Conservation (phyloP, 345 rosid species). For the Syzygium oleosum region DNA sequence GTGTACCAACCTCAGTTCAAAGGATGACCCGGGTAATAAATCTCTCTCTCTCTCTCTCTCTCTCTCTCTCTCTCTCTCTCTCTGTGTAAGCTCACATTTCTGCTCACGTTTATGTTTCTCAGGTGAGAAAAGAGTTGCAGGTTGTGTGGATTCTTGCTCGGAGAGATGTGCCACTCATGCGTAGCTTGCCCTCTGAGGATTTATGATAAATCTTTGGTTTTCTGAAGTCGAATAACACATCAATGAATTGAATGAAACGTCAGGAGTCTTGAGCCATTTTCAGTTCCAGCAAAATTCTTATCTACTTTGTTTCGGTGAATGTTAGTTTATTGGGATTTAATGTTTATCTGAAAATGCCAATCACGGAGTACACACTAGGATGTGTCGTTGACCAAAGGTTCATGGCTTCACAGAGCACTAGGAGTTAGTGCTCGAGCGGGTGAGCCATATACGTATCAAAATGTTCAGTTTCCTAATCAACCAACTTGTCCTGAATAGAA, state of each 20-base stretch:
- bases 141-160: constrained; percentile 32
- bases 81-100: background rate
- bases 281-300: background rate
- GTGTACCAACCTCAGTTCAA: constrained; percentile 34
- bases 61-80: background rate
- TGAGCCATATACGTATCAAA: background rate
- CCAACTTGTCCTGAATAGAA: background rate
- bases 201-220: background rate
- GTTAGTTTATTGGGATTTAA: background rate
- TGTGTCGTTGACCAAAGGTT: background rate
- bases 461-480: background rate
- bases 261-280: background rate
- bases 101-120: background rate
- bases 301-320: background rate
- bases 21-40: constrained; percentile 16
- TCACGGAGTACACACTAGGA: background rate
- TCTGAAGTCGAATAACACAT: background rate
- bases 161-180: constrained; percentile 7
- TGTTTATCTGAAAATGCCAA: background rate
- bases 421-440: background rate
- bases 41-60: background rate
- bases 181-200: background rate
- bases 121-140: constrained; percentile 25
- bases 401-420: background rate
- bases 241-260: background rate